These are phyloP conservation scores for Ustilago esculenta DNA, from an alignment of 1,284 basidiomycete species.

Conservation along the genomic window DNA sequence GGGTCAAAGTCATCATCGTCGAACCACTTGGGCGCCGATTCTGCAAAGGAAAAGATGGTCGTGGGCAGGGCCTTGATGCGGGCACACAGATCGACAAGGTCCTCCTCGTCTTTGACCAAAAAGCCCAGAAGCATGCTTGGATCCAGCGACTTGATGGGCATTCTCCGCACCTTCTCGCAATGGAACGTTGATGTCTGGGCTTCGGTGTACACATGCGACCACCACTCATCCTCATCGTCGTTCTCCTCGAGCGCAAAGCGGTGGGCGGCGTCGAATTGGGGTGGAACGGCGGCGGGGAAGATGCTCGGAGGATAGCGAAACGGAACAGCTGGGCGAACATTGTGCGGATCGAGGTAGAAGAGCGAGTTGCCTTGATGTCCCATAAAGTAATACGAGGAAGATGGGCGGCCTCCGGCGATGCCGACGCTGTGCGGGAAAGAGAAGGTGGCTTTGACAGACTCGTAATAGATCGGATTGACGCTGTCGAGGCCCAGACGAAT, in stretches of 20 bases:
- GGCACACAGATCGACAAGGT: slow-evolving; percentile 83
- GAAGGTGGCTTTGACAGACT: slow-evolving; percentile 88
- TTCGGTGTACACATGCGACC: slow-evolving; percentile 74
- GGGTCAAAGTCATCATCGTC: slow-evolving; percentile 81
- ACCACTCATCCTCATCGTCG: slow-evolving; percentile 70
- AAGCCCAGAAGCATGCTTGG: slow-evolving; percentile 98
- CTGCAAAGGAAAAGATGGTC: slow-evolving; percentile 69
- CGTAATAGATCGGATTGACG: slow-evolving; percentile 94
- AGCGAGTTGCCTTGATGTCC: slow-evolving; percentile 77
- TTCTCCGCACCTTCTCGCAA: slow-evolving; percentile 90
- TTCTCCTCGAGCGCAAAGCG: slow-evolving; percentile 16
- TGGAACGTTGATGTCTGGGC: slow-evolving; percentile 87
- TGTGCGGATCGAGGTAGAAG: slow-evolving; percentile 96
- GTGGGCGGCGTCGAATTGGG: slow-evolving; percentile 13
- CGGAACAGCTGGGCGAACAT: slow-evolving; percentile 82
- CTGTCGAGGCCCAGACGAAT: slow-evolving; percentile 88
- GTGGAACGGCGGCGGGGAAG: slow-evolving; percentile 45
- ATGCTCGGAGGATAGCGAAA: slow-evolving; percentile 73
- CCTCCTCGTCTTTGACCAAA: slow-evolving; percentile 80
- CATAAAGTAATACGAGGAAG: slow-evolving; percentile 96
- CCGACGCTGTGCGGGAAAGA: slow-evolving; percentile 94
- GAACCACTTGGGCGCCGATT: slow-evolving; percentile 84
- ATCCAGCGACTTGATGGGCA: slow-evolving; percentile 88
- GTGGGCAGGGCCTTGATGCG: slow-evolving; percentile 68
- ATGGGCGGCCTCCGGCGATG: slow-evolving; percentile 92